Conservation (phyloP, 305 asterid genomes). For the Andrographis paniculata region DNA sequence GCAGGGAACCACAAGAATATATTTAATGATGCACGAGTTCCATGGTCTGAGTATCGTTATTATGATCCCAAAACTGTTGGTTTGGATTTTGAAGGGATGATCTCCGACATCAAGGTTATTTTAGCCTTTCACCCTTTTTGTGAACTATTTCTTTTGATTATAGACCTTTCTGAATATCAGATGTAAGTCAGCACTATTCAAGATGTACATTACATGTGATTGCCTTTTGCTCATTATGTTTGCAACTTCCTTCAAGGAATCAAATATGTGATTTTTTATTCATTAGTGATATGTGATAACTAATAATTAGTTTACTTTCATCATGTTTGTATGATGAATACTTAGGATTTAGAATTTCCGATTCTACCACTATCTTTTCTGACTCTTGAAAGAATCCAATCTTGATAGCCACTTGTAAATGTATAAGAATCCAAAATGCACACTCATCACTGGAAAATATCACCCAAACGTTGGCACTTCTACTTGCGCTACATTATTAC, state of each 20-base stretch:
- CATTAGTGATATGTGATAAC: not conserved
- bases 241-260: conserved; percentile 13
- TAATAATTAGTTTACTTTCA: conserved; percentile 2
- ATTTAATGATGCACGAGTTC: conserved; percentile 86
- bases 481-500: no score
- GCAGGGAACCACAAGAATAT: conserved; percentile 95
- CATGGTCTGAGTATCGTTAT: conserved; percentile 93
- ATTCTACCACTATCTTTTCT: not conserved
- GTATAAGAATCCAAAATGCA: not conserved
- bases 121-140: conserved; percentile 12
- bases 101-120: conserved; percentile 87
- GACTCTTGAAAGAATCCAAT: not conserved
- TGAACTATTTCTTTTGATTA: conserved; percentile 15
- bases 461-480: no score
- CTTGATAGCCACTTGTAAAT: not conserved
- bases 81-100: conserved; percentile 92
- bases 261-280: not conserved
- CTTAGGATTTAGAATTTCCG: not conserved
- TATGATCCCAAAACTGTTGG: conserved; percentile 94
- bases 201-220: conserved; percentile 8
- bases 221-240: conserved; percentile 11
- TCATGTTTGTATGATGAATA: not conserved
- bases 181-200: conserved; percentile 2
- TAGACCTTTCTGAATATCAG: not conserved
- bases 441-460: no score